phyloP scores from a whole-genome alignment of 1,284 basidiomycete species.

The Pseudozyma tsukubaensis region DNA sequence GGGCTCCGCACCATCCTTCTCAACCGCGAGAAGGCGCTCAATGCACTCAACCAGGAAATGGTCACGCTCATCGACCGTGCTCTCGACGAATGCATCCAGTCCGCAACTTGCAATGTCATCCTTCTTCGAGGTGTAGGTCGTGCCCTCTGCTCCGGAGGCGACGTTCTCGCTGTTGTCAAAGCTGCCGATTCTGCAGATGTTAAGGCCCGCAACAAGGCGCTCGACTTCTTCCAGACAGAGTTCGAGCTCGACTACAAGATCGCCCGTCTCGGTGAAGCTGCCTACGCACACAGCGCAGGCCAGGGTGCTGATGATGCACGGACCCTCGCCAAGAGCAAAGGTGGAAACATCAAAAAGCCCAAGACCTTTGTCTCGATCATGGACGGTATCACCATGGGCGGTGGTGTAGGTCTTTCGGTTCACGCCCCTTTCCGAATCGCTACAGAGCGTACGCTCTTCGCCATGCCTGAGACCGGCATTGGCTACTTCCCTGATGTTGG shows the following conservation, averaged over 20 bases:
- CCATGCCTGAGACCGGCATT: constrained; percentile 81
- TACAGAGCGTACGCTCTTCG: constrained; percentile 84
- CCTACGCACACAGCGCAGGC: constrained; percentile 72
- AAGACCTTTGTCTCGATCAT: constrained; percentile 89
- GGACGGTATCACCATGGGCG: constrained; percentile 79
- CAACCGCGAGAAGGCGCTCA: constrained; percentile 85
- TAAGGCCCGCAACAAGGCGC: constrained; percentile 72
- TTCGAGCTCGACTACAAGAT: constrained; percentile 90
- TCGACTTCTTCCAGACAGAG: constrained; percentile 92
- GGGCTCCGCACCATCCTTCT: constrained; percentile 77
- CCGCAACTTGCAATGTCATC: constrained; percentile 54
- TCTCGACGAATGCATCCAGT: constrained; percentile 75
- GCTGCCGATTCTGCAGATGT: constrained; percentile 49
- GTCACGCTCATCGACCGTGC: constrained; percentile 78
- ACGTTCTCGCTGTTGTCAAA: constrained; percentile 77
- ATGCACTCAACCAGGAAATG: constrained; percentile 88
- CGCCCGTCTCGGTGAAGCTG: constrained; percentile 71
- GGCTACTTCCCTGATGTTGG: constrained; percentile 84
- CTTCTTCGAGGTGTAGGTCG: constrained; percentile 74
- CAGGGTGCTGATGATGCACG: constrained; percentile 41
- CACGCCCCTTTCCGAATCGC: constrained; percentile 91
- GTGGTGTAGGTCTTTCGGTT: constrained; percentile 90
- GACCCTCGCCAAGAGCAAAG: constrained; percentile 40
- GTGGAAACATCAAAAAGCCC: constrained; percentile 31
- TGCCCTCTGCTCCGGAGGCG: constrained; percentile 94